Percentiles rank a stretch among this genome's conserved stretches.
Evolutionary conservation across 805 yeast species (phyloP).

Genomic region (Ogataea paraovalis): DNA sequence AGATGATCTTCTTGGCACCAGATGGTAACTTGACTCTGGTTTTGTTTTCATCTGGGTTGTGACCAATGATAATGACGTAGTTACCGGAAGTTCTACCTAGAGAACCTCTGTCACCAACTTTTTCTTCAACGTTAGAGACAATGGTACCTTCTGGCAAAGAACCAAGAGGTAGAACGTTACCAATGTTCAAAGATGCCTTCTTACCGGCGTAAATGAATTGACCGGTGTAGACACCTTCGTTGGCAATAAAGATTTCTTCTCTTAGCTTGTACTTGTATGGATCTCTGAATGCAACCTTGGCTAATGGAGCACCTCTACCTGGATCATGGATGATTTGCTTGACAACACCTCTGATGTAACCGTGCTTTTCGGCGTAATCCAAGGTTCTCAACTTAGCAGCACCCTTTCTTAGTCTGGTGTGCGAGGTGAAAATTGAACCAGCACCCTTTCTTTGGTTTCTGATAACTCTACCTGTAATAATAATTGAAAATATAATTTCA

Average conservation of each 20-base stretch:
- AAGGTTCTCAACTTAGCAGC: constrained; percentile 99
- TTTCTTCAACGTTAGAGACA: constrained; percentile 96
- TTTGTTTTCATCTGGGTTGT: constrained; percentile 98
- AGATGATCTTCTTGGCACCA: constrained; percentile 95
- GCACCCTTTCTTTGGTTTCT: constrained; percentile 99
- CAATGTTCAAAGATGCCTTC: constrained; percentile 94
- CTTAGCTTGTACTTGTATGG: constrained; percentile 98
- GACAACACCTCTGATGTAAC: constrained; percentile 99
- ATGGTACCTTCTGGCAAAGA: constrained; percentile 99
- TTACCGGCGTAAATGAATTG: constrained; percentile 99
- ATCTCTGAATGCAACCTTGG: constrained; percentile 98
- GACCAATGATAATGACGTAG: constrained; percentile 98
- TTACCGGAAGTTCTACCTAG: constrained; percentile 99
- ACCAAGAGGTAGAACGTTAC: constrained; percentile 96
- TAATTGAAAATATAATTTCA: neutral
- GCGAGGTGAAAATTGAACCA: constrained; percentile 99
- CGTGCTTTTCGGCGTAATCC: constrained; percentile 99
- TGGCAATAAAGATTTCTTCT: constrained; percentile 98
- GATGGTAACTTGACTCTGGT: constrained; percentile 99
- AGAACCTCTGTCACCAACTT: constrained; percentile 99
- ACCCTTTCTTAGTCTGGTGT: constrained; percentile 99
- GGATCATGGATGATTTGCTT: constrained; percentile 99
- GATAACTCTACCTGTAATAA: constrained; percentile 87
- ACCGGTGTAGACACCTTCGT: constrained; percentile 99
- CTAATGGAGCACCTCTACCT: constrained; percentile 99